A percentile compares a stretch with the other conserved stretches of the same genome.
Conservation (phyloP, 495 filamentous ascomycete genomes). For the Lentithecium fluviatile region DNA sequence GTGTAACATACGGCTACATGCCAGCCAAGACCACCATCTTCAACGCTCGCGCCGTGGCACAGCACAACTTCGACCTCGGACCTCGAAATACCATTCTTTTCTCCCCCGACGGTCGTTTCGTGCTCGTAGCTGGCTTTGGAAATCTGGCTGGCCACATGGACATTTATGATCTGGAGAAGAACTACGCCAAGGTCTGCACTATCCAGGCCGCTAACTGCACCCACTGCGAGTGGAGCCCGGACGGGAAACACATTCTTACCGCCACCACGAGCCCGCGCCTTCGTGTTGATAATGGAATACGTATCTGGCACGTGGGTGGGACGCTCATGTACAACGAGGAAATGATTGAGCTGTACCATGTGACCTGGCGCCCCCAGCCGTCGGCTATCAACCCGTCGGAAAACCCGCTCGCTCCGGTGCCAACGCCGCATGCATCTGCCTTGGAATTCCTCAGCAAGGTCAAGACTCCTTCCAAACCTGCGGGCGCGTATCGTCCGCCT, state of each 20-base stretch:
- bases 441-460: conserved; percentile 75
- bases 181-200: conserved; percentile 85
- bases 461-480: conserved; percentile 91
- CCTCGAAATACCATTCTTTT: conserved; percentile 95
- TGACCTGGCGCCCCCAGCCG: conserved; percentile 80
- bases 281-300: conserved; percentile 93
- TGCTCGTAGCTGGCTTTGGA: conserved; percentile 92
- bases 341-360: conserved; percentile 89
- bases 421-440: conserved; percentile 80
- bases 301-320: conserved; percentile 91
- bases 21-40: conserved; percentile 97
- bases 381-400: conserved; percentile 57
- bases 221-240: conserved; percentile 93
- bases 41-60: conserved; percentile 76
- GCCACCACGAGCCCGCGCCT: conserved; percentile 93
- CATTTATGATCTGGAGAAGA: conserved; percentile 90
- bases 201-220: conserved; percentile 95
- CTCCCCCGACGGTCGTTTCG: conserved; percentile 89
- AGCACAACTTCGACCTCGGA: conserved; percentile 76
- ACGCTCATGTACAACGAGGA: conserved; percentile 92
- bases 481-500: conserved; percentile 94
- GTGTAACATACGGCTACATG: conserved; percentile 96
- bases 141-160: conserved; percentile 98
- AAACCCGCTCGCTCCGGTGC: conserved; percentile 75
- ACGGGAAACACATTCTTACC: conserved; percentile 91